Base-by-base conservation (phyloP, 1,139 yeast species). In the Kazachstania sp. region DNA sequence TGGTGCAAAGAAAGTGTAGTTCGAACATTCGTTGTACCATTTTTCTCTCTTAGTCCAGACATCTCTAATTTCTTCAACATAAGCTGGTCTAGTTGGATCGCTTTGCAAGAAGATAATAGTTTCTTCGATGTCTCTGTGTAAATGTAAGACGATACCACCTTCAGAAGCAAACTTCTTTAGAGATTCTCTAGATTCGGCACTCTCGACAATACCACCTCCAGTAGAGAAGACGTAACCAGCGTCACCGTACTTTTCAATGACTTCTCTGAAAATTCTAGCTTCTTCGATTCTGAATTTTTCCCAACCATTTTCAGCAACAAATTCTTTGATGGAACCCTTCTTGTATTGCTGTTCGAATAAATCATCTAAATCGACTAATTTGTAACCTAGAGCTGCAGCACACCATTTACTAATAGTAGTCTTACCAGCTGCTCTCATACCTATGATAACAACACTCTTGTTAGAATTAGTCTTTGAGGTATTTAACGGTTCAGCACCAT, bases 361-460 rank as follows among this genome's bases (percentile, higher is more conserved):
- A 20, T 74, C 72, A 64, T 94, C 99, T 54, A 90, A 70, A 61
- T 94, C 99, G 40, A 87, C 65, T 49, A 84, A 75, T 49, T 79
- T 73, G 70, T 85, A 82, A 12, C 88, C 92, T 49, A 87, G 70
- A 39, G 77, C 73, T 26, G 77, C 67, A 4, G 96, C 84, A 58
- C 86, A 79, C 84, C 95, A 84, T 54, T 77, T 74, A 34, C 96
- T 84, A 59, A 88, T 74, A 1, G 95, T 85, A 5, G 95, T 78
- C 67, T 94, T 94, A 20, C 99, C 99, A 32, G 97, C 95, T 30
- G 97, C 99, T 65, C 98, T 79, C 99, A 92, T 94, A 43, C 99
- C 99, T 63, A 94, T 85, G 37, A 92, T 77, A 45, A 92, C 76
- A 49, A 92, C 77, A 59, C 88, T 81, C 58, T 72, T 58, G 28